Base-by-base conservation (phyloP, 1,284 basidiomycete genomes). In the Termitomyces sp. region DNA sequence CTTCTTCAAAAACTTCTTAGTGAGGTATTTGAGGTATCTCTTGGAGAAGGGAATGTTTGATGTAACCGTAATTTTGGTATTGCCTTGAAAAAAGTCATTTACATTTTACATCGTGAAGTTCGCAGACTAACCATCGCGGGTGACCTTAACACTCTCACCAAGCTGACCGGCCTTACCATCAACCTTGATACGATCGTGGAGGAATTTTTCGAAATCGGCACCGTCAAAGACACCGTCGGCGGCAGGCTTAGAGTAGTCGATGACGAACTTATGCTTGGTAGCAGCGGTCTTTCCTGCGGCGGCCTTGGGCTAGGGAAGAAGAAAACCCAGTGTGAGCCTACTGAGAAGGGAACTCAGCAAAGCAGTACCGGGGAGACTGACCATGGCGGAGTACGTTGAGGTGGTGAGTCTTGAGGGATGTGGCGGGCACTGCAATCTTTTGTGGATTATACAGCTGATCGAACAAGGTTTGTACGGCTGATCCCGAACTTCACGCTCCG, bases 1-100 rank as follows among this genome's bases (percentile, higher is more conserved):
- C 80, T 92, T 93, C 79, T 94, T 94, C 74, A 96, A 81, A 81
- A 92, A 94, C 80, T 95, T 95, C 81, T 95, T 95, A 56, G 93
- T 95, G 61, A 95, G 81, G 76, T 95, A 96, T 75, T 94, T 93
- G 66, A 93, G 82, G 73, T 94, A 95, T 58, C 92, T 82, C 77
- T 96, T 96, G 55, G 93, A 95, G 75, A 95, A 88, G 52, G 90
- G 84, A 68, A 94, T 85, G 69, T 78, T 86, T 54, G 91, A 88
- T 48, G 86, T 84, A 61, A 95, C 82, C 57, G 84, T 88, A 68
- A 95, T 79, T 75, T 86, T 92, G 68, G 77, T 85, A 71, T 83
- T 86, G 67, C 81, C 80, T 87, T 53, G 12, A 44, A 50, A n/a
- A 24, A 49, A 31, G 34, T 33, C n/a, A 45, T 17, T 0, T 2